A percentile compares a stretch with the other conserved stretches of the same genome.
These are phyloP conservation scores for Rhizoclosmatium sp. DNA, from an alignment of 192 early-diverging fungal species.

Conservation along the genomic window DNA sequence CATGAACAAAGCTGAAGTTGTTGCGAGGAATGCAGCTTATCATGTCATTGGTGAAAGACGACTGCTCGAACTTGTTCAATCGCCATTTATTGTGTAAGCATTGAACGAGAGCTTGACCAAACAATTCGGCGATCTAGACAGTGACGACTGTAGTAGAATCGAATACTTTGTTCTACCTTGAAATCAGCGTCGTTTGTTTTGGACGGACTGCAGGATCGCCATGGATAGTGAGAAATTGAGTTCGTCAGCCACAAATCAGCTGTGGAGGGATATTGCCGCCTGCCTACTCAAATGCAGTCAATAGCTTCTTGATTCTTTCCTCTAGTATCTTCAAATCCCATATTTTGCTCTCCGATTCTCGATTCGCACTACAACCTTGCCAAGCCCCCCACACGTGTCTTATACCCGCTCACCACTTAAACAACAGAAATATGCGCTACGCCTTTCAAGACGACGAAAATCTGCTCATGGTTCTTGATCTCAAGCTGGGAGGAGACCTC, in stretches of 20 bases:
- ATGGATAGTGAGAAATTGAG: too few species aligned
- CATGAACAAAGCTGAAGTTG: constrained; percentile 5
- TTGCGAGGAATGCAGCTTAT: not conserved
- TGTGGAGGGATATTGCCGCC: too few species aligned
- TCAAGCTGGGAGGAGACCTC: constrained; percentile 96
- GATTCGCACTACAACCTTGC: not conserved
- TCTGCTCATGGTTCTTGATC: constrained; percentile 93
- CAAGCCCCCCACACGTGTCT: too few species aligned
- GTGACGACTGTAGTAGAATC: too few species aligned
- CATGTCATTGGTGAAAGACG: constrained; percentile 89
- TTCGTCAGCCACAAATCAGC: too few species aligned
- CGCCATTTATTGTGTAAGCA: constrained; percentile 72
- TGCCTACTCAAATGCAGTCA: too few species aligned
- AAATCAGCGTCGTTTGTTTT: too few species aligned
- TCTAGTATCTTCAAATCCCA: not conserved
- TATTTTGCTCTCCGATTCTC: not conserved
- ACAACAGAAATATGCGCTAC: constrained; percentile 80
- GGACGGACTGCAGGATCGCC: too few species aligned
- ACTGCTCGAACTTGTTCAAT: constrained; percentile 83
- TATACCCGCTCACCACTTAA: not conserved
- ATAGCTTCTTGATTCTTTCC: not conserved
- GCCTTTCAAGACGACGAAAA: constrained; percentile 96
- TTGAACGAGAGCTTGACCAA: too few species aligned
- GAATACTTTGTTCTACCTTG: too few species aligned
- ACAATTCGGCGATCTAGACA: too few species aligned